Base-by-base conservation (phyloP, 148 eudicot genomes). In the Vaccinium vitisidaea region DNA sequence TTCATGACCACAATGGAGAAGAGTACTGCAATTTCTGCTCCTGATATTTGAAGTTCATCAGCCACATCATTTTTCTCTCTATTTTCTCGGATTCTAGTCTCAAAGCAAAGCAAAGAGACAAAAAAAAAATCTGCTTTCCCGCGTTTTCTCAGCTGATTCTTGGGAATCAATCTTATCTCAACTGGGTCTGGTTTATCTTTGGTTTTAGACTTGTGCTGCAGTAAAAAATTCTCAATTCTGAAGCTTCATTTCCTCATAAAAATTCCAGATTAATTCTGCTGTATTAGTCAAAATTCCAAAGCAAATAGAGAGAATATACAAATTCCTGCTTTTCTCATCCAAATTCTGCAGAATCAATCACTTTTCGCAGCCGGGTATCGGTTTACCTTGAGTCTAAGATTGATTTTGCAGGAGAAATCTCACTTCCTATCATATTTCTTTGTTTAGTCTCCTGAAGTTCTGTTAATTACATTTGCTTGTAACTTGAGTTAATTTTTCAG, bases 141-240 rank as follows among this genome's bases (percentile, higher is more conserved):
- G 6, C 67, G 4, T 79, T 79, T 55, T 55, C 82, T 79, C 49
- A 16, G 7, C 70, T 8, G 59, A 53, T 53, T 53, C 80, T 58
- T 85, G 69, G 50, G 80, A 77, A 84, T 77, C 85, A 87, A n/a
- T 84, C 36, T 82, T 52, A 61, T 82, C 58, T 63, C 70, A 73
- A 52, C 56, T 76, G 39, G 75, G 79, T 53, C 61, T n/a, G 16
- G 52, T 75, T 65, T 54, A 12, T 53, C 21, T 77, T 63, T 50
- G 39, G 70, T 23, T 74, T 55, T 83, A 15, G 15, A 71, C 6
- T 50, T 16, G 77, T 5, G 23, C 39, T 9, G 63, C 63, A 1
- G 53, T 50, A 8, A 50, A 50, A 50, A 50, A 50, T 50, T 49
- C 9, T 8, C 53, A 50, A 50, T 50, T 50, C 53, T 50, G 53